These are phyloP conservation scores for Leptosphaerulina australis DNA, from an alignment of 2,329 filamentous ascomycete species.

Conservation along the genomic window DNA sequence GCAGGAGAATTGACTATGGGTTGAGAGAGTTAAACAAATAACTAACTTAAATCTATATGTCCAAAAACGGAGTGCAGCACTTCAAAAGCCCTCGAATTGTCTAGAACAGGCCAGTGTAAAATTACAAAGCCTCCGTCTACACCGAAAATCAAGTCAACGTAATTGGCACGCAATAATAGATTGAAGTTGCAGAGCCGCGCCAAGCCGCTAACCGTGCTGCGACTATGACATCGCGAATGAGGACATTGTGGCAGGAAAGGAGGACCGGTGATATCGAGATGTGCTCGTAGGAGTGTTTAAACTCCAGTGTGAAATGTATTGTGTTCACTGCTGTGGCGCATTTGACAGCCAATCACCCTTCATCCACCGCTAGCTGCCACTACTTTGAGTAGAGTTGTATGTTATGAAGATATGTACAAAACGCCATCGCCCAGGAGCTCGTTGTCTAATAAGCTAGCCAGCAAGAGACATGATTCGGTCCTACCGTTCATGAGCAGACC, in stretches of 20 bases:
- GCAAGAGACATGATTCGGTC: neutral
- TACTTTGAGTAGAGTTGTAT: conserved; percentile 4
- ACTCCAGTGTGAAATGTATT: conserved; percentile 8
- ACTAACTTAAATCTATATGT: too few species aligned
- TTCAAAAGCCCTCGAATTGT: too few species aligned
- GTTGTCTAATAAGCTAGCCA: neutral
- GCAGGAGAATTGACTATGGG: too few species aligned
- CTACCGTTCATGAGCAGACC: neutral
- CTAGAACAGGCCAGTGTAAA: too few species aligned
- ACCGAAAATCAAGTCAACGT: too few species aligned
- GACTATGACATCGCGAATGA: neutral
- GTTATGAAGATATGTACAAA: conserved; percentile 14
- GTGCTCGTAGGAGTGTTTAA: neutral
- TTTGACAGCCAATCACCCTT: conserved; percentile 1
- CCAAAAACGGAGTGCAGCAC: too few species aligned
- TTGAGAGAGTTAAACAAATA: too few species aligned
- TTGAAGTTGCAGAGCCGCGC: too few species aligned
- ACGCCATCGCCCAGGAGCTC: neutral
- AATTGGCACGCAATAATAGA: too few species aligned
- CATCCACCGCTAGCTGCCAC: neutral
- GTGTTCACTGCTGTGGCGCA: conserved; percentile 7
- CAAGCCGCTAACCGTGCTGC: too few species aligned
- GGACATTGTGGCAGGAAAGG: too few species aligned
- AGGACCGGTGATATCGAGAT: conserved; percentile 16
- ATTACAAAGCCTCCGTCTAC: too few species aligned